Evolutionary conservation across 2,329 filamentous ascomycete genomes (phyloP).

Genomic region (Zalaria obscura): DNA sequence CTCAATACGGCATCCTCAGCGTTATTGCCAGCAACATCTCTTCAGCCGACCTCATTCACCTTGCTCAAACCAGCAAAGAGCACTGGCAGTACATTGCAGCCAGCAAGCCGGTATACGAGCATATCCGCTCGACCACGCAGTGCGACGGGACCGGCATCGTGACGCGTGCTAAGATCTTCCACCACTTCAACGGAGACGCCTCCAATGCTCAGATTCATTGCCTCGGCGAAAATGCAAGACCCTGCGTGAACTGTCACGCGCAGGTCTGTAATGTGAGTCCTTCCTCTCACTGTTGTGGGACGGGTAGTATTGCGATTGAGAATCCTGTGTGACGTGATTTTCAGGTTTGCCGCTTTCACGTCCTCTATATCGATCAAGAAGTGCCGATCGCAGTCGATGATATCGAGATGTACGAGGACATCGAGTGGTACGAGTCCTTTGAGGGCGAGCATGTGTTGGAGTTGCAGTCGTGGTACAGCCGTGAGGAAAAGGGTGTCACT

Average conservation of each 20-base stretch:
- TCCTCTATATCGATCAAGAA: background rate
- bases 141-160: slow-evolving; percentile 2
- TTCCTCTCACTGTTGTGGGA: background rate
- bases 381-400: background rate
- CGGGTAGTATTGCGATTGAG: background rate
- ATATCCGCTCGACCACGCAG: background rate
- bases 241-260: slow-evolving; percentile 4
- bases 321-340: background rate
- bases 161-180: slow-evolving; percentile 2
- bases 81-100: slow-evolving; percentile 3
- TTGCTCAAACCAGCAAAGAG: slow-evolving; percentile 5
- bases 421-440: background rate
- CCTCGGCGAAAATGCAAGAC: background rate
- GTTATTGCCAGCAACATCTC: background rate
- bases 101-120: background rate
- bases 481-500: background rate
- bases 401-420: background rate
- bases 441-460: background rate
- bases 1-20: slow-evolving; percentile 1
- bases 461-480: background rate
- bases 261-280: slow-evolving; percentile 7
- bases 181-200: slow-evolving; percentile 1
- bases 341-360: slow-evolving; percentile 3
- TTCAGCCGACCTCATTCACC: slow-evolving; percentile 6
- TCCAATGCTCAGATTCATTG: background rate